Evolutionary conservation across 306 rosid genomes (phyloP).

Genomic region (Senna siamea): DNA sequence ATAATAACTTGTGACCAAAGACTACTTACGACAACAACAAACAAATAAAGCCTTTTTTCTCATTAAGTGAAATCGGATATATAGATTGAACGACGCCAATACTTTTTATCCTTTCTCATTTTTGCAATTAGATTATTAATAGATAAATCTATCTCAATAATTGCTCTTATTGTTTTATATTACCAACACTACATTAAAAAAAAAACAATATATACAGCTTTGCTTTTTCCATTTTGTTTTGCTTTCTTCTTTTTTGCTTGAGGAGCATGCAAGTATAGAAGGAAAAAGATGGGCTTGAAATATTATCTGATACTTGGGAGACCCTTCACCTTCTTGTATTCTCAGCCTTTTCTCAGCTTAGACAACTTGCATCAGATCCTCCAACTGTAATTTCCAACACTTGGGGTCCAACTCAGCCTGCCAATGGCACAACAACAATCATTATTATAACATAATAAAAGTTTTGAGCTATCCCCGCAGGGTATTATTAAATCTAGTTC

Average conservation of each 20-base stretch:
- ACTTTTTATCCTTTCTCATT: too few species aligned
- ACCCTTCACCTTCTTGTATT: slow-evolving; percentile 19
- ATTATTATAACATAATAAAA: slow-evolving; percentile 21
- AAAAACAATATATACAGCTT: not conserved
- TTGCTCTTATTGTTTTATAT: too few species aligned
- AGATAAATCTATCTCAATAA: too few species aligned
- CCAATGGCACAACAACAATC: slow-evolving; percentile 32
- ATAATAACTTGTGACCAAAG: not conserved
- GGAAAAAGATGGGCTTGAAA: not conserved
- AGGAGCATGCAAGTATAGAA: not conserved
- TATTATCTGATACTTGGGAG: slow-evolving; percentile 10
- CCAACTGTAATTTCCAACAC: slow-evolving; percentile 83
- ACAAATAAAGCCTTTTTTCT: too few species aligned
- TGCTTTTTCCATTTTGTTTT: not conserved
- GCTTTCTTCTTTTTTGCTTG: not conserved
- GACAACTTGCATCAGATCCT: slow-evolving; percentile 57
- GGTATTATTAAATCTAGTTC: too few species aligned
- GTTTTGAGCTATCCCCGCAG: too few species aligned
- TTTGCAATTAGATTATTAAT: too few species aligned
- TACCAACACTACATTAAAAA: not conserved
- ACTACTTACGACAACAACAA: too few species aligned
- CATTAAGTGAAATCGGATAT: too few species aligned
- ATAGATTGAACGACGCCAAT: too few species aligned
- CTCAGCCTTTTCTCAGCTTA: slow-evolving; percentile 18
- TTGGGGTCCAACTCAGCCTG: slow-evolving; percentile 95